Percentiles rank a stretch among this genome's conserved stretches.
phyloP scores from a whole-genome alignment of 805 yeast species.

The Metschnikowia corniflorae region DNA sequence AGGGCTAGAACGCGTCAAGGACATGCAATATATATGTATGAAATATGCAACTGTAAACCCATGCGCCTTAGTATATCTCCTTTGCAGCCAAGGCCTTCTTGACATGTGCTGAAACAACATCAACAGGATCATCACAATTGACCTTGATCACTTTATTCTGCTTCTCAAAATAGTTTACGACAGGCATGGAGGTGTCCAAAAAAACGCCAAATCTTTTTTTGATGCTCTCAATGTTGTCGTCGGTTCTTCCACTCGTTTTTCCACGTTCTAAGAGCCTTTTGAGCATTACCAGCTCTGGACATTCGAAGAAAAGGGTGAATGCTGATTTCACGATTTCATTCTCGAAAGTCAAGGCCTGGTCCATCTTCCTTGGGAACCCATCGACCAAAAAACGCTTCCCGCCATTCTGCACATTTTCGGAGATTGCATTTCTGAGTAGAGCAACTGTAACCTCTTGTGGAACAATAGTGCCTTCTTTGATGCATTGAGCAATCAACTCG shows the following conservation, averaged over 20 bases:
- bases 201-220: slow-evolving; percentile 85
- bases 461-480: slow-evolving; percentile 85
- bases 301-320: slow-evolving; percentile 72
- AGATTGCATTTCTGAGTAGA: slow-evolving; percentile 74
- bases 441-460: slow-evolving; percentile 92
- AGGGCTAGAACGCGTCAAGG: too few relatives aligned
- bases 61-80: slow-evolving; percentile 24
- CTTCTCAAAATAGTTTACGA: slow-evolving; percentile 74
- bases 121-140: slow-evolving; percentile 76
- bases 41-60: too few relatives aligned
- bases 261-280: slow-evolving; percentile 84
- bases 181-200: slow-evolving; percentile 89
- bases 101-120: slow-evolving; percentile 69
- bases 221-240: slow-evolving; percentile 89
- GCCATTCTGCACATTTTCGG: slow-evolving; percentile 46
- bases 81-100: slow-evolving; percentile 53
- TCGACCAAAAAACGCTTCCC: slow-evolving; percentile 74
- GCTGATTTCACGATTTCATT: slow-evolving; percentile 66
- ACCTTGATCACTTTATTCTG: slow-evolving; percentile 75
- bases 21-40: neutral
- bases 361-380: slow-evolving; percentile 98
- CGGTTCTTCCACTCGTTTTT: slow-evolving; percentile 90
- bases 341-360: slow-evolving; percentile 94
- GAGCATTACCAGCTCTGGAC: slow-evolving; percentile 82
- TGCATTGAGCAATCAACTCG: slow-evolving; percentile 75